phyloP scores from a whole-genome alignment of 805 yeast genomes.

The Saturnispora sekii region DNA sequence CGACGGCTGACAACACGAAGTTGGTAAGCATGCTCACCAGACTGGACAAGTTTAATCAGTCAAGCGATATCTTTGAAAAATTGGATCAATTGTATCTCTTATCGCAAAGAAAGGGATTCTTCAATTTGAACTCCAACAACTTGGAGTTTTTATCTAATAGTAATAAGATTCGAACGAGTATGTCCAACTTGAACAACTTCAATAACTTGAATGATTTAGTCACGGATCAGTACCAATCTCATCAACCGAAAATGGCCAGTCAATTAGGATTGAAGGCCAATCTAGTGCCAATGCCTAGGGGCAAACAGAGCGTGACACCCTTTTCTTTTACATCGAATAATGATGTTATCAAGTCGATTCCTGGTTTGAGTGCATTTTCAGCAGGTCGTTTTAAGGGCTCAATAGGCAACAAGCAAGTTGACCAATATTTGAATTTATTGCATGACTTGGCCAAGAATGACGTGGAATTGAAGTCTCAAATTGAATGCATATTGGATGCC shows the following conservation, averaged over 20 bases:
- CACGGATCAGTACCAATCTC: conserved; percentile 17
- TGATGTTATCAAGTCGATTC: conserved; percentile 10
- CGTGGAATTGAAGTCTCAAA: conserved; percentile 21
- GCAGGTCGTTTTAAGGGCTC: not conserved
- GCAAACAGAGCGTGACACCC: conserved; percentile 6
- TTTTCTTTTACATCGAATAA: conserved; percentile 13
- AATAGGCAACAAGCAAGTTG: conserved; percentile 18
- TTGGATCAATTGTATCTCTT: conserved; percentile 24
- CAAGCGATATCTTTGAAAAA: conserved; percentile 22
- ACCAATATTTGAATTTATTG: conserved; percentile 19
- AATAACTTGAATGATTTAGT: conserved; percentile 20
- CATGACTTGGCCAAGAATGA: conserved; percentile 26
- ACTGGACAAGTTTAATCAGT: conserved; percentile 22
- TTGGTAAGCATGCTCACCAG: conserved; percentile 21
- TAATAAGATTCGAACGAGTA: conserved; percentile 16
- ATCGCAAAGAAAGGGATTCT: conserved; percentile 27
- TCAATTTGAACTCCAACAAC: conserved; percentile 22
- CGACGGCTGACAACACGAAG: conserved; percentile 23
- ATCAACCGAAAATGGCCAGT: not conserved
- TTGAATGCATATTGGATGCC: conserved; percentile 21
- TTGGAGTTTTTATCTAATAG: conserved; percentile 24
- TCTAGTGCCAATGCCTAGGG: conserved; percentile 9
- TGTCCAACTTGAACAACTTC: conserved; percentile 22
- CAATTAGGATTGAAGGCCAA: not conserved
- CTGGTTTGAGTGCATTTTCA: conserved; percentile 13